A percentile compares a stretch with the other conserved stretches of the same genome.
Conservation (phyloP, 176 grass and related monocot genomes). For the Themeda triandra region DNA sequence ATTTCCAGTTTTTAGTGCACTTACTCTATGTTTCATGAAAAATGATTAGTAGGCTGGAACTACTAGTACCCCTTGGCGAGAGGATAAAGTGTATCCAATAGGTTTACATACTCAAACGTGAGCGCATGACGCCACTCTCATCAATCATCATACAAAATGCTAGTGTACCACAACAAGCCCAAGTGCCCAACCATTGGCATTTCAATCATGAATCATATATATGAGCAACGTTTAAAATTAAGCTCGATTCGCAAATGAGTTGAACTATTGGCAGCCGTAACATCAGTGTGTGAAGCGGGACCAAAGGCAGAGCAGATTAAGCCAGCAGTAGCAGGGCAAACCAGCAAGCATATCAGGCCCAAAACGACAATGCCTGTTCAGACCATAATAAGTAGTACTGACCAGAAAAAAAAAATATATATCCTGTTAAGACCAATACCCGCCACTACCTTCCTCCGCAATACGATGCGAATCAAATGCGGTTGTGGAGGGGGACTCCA, state of each 20-base stretch:
- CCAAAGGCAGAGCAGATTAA: not conserved
- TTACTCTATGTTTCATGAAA: not conserved
- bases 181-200: not conserved
- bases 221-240: not conserved
- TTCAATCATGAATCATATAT: not conserved
- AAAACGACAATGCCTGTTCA: not conserved
- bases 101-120: too few relatives aligned
- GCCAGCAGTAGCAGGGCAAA: not conserved
- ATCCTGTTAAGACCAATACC: not conserved
- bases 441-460: not conserved
- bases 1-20: not conserved
- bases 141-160: not conserved
- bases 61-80: too few relatives aligned
- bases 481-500: not conserved
- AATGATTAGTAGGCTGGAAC: not conserved
- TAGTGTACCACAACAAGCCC: too few relatives aligned
- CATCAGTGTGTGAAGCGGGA: not conserved
- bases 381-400: not conserved
- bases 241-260: too few relatives aligned
- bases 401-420: too few relatives aligned
- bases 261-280: not conserved
- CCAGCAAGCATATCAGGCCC: not conserved
- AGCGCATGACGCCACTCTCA: not conserved
- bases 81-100: too few relatives aligned
- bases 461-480: not conserved